Evolutionary conservation across 1,284 basidiomycete species (phyloP).

Genomic region (Malassezia sp.): DNA sequence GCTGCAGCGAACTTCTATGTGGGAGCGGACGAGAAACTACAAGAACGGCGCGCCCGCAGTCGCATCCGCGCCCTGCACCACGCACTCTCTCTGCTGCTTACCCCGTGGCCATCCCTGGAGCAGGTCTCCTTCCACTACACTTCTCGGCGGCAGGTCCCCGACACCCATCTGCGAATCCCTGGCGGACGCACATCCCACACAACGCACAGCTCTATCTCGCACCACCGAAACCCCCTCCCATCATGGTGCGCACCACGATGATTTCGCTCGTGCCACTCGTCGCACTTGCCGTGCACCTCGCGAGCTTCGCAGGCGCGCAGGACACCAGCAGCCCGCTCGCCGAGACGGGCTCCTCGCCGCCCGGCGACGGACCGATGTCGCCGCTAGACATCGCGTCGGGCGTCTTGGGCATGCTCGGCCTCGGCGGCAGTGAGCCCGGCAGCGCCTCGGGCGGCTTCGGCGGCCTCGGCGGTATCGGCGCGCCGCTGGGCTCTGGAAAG

Average conservation of each 20-base stretch:
- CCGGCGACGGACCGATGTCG: neutral
- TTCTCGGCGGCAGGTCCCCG: neutral
- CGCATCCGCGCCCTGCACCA: too few relatives aligned
- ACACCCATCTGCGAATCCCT: neutral
- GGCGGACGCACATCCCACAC: neutral
- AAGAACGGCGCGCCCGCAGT: too few relatives aligned
- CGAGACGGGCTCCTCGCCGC: neutral
- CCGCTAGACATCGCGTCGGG: too few relatives aligned
- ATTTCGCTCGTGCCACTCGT: slow-evolving; percentile 1
- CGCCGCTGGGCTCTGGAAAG: too few relatives aligned
- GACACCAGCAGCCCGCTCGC: neutral
- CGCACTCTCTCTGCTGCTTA: too few relatives aligned
- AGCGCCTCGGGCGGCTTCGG: neutral
- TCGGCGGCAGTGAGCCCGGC: too few relatives aligned
- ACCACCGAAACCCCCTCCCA: too few relatives aligned
- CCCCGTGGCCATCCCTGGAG: too few relatives aligned
- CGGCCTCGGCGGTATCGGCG: slow-evolving; percentile 1
- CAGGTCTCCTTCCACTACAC: too few relatives aligned
- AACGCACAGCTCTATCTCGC: neutral
- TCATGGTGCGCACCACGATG: neutral
- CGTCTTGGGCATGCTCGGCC: too few relatives aligned
- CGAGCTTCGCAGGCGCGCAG: neutral
- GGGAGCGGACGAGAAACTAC: too few relatives aligned
- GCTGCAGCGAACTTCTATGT: too few relatives aligned
- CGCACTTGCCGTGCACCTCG: neutral